Percentiles rank a stretch among this genome's conserved stretches.
These are phyloP conservation scores for Calonectria naviculata DNA, from an alignment of 2,329 filamentous ascomycete genomes.

Conservation along the genomic window DNA sequence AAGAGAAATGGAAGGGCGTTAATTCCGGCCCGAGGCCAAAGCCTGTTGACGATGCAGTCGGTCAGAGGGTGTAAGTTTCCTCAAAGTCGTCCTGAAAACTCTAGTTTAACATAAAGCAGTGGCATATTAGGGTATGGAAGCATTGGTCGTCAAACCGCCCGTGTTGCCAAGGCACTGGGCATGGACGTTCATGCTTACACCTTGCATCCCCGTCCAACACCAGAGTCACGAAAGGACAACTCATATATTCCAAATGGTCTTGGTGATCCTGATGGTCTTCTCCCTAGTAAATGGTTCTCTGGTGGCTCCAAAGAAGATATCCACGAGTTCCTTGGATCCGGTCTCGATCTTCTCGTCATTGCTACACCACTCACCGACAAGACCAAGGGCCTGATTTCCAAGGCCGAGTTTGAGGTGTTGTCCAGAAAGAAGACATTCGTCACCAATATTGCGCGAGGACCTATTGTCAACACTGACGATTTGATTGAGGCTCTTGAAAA, in stretches of 20 bases:
- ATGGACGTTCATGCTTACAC: slow-evolving; percentile 83
- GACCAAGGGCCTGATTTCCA: slow-evolving; percentile 63
- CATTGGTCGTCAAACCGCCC: slow-evolving; percentile 65
- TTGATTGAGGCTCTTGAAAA: slow-evolving; percentile 69
- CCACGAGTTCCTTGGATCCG: slow-evolving; percentile 61
- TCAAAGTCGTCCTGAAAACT: neutral
- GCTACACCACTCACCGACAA: slow-evolving; percentile 60
- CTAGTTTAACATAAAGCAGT: slow-evolving; percentile 38
- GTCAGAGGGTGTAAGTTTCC: slow-evolving; percentile 59
- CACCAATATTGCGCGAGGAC: slow-evolving; percentile 76
- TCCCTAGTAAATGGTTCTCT: slow-evolving; percentile 64
- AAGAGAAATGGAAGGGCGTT: slow-evolving; percentile 55
- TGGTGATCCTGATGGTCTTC: slow-evolving; percentile 60
- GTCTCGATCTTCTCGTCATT: slow-evolving; percentile 65
- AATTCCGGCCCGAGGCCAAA: slow-evolving; percentile 32
- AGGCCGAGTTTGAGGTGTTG: slow-evolving; percentile 60
- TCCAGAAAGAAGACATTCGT: slow-evolving; percentile 66
- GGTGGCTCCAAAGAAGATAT: slow-evolving; percentile 56
- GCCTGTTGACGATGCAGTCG: slow-evolving; percentile 55
- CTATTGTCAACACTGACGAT: slow-evolving; percentile 61
- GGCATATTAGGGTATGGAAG: slow-evolving; percentile 66
- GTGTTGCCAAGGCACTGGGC: slow-evolving; percentile 72
- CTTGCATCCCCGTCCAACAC: slow-evolving; percentile 73
- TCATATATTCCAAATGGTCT: slow-evolving; percentile 77
- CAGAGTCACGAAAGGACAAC: slow-evolving; percentile 71